A percentile compares a stretch with the other conserved stretches of the same genome.
Evolutionary conservation across 371 early-diverging fungal species (phyloP).

Genomic region (Rhizopus microsporus): DNA sequence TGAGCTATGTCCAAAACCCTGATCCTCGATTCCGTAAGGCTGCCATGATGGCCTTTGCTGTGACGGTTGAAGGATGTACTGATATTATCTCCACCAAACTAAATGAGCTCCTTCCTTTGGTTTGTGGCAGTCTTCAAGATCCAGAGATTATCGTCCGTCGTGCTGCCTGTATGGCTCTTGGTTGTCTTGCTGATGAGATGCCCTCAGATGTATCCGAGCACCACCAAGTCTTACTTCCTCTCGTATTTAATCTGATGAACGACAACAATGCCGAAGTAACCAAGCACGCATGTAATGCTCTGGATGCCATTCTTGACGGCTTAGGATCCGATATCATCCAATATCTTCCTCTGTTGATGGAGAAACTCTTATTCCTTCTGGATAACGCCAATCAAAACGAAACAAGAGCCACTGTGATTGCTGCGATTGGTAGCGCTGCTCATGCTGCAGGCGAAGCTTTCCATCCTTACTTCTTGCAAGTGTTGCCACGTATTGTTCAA

Average conservation of each 20-base stretch:
- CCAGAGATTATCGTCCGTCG: constrained; percentile 73
- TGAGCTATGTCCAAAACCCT: constrained; percentile 72
- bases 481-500: constrained; percentile 66
- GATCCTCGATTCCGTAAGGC: constrained; percentile 76
- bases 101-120: constrained; percentile 69
- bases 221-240: constrained; percentile 78
- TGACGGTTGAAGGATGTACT: constrained; percentile 82
- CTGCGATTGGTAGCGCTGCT: constrained; percentile 86
- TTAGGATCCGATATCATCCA: constrained; percentile 70
- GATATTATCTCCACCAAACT: constrained; percentile 74
- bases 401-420: constrained; percentile 72
- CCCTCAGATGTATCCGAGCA: constrained; percentile 72
- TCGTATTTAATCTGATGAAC: constrained; percentile 75
- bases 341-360: constrained; percentile 80
- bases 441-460: constrained; percentile 73
- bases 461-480: constrained; percentile 73
- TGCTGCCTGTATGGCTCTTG: constrained; percentile 85
- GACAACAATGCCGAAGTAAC: constrained; percentile 70
- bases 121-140: constrained; percentile 79
- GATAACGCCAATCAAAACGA: constrained; percentile 59
- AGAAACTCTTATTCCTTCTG: constrained; percentile 70
- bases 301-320: constrained; percentile 82
- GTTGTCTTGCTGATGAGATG: constrained; percentile 78
- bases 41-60: constrained; percentile 83
- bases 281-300: constrained; percentile 75